These are phyloP conservation scores for Hymenoscyphus scutula DNA, from an alignment of 2,329 filamentous ascomycete species.

Conservation along the genomic window DNA sequence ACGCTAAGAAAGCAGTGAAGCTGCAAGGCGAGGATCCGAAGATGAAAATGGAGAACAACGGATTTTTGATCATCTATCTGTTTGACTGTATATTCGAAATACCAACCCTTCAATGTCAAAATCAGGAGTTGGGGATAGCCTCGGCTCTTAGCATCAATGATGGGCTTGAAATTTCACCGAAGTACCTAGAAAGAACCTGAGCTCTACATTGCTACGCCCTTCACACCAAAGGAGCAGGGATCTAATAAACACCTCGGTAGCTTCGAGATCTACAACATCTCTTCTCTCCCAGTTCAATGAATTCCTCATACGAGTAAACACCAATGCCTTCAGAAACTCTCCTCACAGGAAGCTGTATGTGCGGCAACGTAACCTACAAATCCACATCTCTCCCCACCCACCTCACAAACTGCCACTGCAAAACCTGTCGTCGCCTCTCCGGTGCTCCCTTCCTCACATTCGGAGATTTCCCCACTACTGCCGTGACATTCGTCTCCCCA, in stretches of 20 bases:
- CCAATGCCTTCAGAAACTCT: constrained; percentile 14
- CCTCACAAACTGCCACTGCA: constrained; percentile 46
- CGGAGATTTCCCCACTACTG: constrained; percentile 36
- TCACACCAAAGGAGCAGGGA: neutral
- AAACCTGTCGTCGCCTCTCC: constrained; percentile 47
- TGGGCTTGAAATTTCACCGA: too few species aligned
- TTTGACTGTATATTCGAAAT: too few species aligned
- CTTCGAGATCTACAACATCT: too few species aligned
- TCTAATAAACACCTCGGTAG: too few species aligned
- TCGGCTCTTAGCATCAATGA: too few species aligned
- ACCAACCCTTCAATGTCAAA: too few species aligned
- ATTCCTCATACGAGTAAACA: too few species aligned
- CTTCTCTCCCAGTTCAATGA: neutral
- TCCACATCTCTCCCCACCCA: constrained; percentile 37
- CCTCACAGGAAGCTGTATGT: constrained; percentile 44
- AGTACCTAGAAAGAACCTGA: too few species aligned
- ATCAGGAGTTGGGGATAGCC: too few species aligned
- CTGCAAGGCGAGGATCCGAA: too few species aligned
- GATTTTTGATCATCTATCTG: too few species aligned
- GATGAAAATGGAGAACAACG: too few species aligned
- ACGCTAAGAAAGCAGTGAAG: neutral
- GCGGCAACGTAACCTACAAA: constrained; percentile 43
- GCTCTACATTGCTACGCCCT: neutral
- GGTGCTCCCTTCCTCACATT: constrained; percentile 47
- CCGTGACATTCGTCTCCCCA: constrained; percentile 38